Base-by-base conservation (phyloP, 2,329 filamentous ascomycete genomes). In the Trichophyton simii region DNA sequence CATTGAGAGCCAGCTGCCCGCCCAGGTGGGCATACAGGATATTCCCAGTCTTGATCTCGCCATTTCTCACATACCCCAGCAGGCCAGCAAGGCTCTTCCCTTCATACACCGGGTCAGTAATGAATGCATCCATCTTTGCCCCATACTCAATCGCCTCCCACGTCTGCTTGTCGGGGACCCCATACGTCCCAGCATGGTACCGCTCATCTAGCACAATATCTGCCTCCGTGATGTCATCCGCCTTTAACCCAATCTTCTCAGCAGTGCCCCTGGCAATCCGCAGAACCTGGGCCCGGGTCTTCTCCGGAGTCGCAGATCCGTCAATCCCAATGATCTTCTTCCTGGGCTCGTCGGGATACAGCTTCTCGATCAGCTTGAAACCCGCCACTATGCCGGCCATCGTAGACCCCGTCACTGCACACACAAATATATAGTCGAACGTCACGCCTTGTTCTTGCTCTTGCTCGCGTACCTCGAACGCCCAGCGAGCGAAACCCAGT, bases 91-190 rank as follows among this genome's bases (percentile, higher is more conserved):
- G 74, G 66, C 83, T 87, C 80, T 89, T 89, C 0, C 87, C 87
- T 73, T 88, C 86, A 68, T 89, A 89, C 1, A 89, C 87, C 0
- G 86, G 87, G 68, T 89, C 87, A 0, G 86, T 89, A 64, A 89
- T 87, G 67, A 89, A 85, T 0, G 82, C 87, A 75, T 89, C 87
- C 0, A 83, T 87, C 62, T 76, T 72, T 0, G 87, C 87, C 3
- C 83, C 84, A 68, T 87, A 84, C 71, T 80, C 81, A 69, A 89
- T 89, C 0, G 86, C 86, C 36, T 83, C 83, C 58, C 86, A 79
- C 0, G 87, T 89, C 67, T 76, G 75, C 70, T 82, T 74, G 65
- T 87, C 84, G 0, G 86, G 84, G 61, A 88, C 79, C 1, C 87
- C 87, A 70, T 89, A 89, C 5, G 80, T 74, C 6, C 84, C 84